Evolutionary conservation across 2,329 filamentous ascomycete genomes (phyloP).

Genomic region (Atkinsonella texensis): DNA sequence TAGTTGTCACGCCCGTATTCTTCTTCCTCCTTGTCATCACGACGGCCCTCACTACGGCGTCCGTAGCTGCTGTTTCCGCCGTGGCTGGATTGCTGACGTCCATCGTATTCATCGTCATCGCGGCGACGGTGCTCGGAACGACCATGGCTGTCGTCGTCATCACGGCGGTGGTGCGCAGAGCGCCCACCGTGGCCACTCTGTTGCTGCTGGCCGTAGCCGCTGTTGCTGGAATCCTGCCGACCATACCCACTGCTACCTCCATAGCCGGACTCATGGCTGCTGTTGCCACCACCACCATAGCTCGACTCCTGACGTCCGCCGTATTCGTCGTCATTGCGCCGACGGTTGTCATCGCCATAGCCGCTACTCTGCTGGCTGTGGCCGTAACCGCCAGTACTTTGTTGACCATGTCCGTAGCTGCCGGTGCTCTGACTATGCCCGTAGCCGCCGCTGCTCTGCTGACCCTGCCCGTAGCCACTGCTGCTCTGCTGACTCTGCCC

Average conservation of each 20-base stretch:
- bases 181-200: slow-evolving; percentile 8
- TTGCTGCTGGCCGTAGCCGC: slow-evolving; percentile 9
- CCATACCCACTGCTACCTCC: slow-evolving; percentile 9
- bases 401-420: slow-evolving; percentile 16
- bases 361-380: slow-evolving; percentile 13
- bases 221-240: slow-evolving; percentile 2
- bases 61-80: slow-evolving; percentile 9
- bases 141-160: too few relatives aligned
- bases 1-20: slow-evolving; percentile 4
- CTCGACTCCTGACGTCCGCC: slow-evolving; percentile 12
- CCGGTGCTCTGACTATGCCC: slow-evolving; percentile 38
- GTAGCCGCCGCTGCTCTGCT: slow-evolving; percentile 33
- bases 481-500: slow-evolving; percentile 48
- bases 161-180: too few relatives aligned
- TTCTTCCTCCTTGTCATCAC: not conserved
- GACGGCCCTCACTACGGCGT: slow-evolving; percentile 6
- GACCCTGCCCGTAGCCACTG: slow-evolving; percentile 46
- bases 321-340: slow-evolving; percentile 7
- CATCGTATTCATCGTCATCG: slow-evolving; percentile 8
- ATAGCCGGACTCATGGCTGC: slow-evolving; percentile 11
- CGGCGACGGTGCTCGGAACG: too few relatives aligned
- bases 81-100: slow-evolving; percentile 12
- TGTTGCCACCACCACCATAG: slow-evolving; percentile 6
- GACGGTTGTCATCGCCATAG: slow-evolving; percentile 9
- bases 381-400: slow-evolving; percentile 13